Evolutionary conservation across 208 protist genomes (phyloP).

Genomic region (Crithidia fasciculata): DNA sequence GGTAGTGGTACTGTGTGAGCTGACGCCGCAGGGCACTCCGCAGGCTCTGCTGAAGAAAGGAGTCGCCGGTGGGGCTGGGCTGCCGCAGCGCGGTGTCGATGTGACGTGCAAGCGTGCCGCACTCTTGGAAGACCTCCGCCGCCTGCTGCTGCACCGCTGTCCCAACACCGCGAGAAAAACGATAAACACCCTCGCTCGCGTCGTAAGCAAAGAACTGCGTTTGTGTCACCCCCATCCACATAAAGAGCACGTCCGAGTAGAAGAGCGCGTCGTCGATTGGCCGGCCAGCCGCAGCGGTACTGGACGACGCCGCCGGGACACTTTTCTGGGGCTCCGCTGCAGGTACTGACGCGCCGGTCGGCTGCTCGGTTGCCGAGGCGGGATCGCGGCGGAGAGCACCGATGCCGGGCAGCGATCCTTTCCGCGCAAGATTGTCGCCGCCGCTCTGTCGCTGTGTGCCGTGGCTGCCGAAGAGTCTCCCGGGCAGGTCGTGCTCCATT

Average conservation of each 20-base stretch:
- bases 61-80: conserved; percentile 33
- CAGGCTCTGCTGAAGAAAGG: conserved; percentile 71
- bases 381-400: conserved; percentile 1
- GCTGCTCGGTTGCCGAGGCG: not conserved
- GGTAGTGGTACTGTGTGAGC: conserved; percentile 69
- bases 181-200: conserved; percentile 29
- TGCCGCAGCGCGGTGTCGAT: conserved; percentile 47
- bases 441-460: conserved; percentile 6
- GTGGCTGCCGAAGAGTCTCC: conserved; percentile 17
- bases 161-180: conserved; percentile 26
- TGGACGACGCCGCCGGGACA: not conserved
- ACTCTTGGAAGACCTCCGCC: conserved; percentile 42
- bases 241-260: conserved; percentile 64
- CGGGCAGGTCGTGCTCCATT: conserved; percentile 25
- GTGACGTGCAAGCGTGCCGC: conserved; percentile 44
- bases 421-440: conserved; percentile 3
- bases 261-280: conserved; percentile 44
- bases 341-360: not conserved
- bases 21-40: conserved; percentile 55
- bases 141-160: conserved; percentile 42
- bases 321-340: too few species aligned
- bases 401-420: conserved; percentile 19
- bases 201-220: conserved; percentile 54
- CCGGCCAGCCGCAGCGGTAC: not conserved
- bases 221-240: conserved; percentile 64